phyloP scores from a whole-genome alignment of 2,329 filamentous ascomycete genomes.

The Trichoderma simmonsii region DNA sequence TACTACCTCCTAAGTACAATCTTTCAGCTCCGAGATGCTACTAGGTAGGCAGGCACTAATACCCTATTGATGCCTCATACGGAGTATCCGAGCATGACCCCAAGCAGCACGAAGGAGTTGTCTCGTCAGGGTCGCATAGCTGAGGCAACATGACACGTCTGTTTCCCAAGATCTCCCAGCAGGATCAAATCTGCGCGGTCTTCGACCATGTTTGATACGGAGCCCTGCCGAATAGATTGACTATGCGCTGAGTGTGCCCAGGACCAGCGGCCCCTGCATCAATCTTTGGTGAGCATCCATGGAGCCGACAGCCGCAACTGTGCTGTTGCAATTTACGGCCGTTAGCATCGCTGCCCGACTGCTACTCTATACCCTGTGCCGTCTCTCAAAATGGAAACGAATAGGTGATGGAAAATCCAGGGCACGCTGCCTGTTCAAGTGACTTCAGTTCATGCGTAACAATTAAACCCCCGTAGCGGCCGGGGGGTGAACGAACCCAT shows the following conservation, averaged over 20 bases:
- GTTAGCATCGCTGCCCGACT: neutral
- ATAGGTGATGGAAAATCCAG: neutral
- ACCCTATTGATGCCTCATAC: neutral
- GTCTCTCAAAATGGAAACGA: neutral
- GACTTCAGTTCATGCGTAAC: slow-evolving; percentile 18
- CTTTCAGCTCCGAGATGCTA: neutral
- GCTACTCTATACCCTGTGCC: neutral
- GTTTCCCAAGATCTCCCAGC: neutral
- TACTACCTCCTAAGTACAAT: neutral
- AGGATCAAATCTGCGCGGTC: slow-evolving; percentile 2
- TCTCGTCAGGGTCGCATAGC: neutral
- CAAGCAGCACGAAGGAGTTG: slow-evolving; percentile 2
- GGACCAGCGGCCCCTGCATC: neutral
- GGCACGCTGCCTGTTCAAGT: slow-evolving; percentile 4
- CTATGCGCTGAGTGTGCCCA: neutral
- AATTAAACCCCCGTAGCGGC: neutral
- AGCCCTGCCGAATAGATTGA: neutral
- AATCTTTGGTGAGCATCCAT: neutral
- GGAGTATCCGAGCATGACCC: neutral
- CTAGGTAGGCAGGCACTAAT: neutral
- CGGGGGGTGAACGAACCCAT: neutral
- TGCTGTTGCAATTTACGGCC: neutral
- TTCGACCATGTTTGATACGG: neutral
- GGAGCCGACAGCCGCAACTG: neutral
- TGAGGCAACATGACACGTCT: slow-evolving; percentile 9